phyloP scores from a whole-genome alignment of 2,329 filamentous ascomycete species.

The Ophiostoma australiae region DNA sequence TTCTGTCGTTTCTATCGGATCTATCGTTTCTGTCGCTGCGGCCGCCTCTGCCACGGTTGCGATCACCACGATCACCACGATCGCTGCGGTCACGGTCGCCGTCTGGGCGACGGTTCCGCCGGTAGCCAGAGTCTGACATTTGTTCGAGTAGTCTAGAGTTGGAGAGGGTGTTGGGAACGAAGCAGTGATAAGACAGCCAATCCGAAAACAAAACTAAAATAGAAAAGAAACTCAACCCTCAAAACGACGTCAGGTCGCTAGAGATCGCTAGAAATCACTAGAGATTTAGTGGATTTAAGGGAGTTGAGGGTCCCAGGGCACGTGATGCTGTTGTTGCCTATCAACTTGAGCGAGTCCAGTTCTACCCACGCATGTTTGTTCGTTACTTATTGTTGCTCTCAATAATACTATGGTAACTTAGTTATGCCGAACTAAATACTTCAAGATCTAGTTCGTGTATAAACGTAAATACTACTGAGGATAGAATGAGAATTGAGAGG shows the following conservation, averaged over 20 bases:
- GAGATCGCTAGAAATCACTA: not conserved
- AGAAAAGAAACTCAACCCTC: not conserved
- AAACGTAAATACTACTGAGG: not conserved
- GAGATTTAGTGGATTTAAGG: too few relatives aligned
- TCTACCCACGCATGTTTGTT: not conserved
- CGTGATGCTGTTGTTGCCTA: not conserved
- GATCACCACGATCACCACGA: not conserved
- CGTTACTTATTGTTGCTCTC: not conserved
- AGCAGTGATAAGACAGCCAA: not conserved
- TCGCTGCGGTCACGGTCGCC: conserved; percentile 22
- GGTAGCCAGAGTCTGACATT: conserved; percentile 25
- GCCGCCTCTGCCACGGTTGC: conserved; percentile 24
- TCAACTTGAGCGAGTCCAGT: not conserved
- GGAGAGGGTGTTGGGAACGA: not conserved
- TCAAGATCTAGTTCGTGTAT: not conserved
- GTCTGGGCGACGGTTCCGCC: conserved; percentile 25
- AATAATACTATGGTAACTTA: too few relatives aligned
- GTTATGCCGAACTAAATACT: too few relatives aligned
- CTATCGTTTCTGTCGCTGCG: too few relatives aligned
- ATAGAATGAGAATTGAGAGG: not conserved
- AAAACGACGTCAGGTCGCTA: conserved; percentile 6
- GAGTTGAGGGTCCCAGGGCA: not conserved
- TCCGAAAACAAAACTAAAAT: not conserved
- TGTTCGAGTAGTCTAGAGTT: not conserved
- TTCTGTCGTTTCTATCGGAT: too few relatives aligned